Conservation (phyloP, 2,329 filamentous ascomycete species). For the Claviceps paspali region DNA sequence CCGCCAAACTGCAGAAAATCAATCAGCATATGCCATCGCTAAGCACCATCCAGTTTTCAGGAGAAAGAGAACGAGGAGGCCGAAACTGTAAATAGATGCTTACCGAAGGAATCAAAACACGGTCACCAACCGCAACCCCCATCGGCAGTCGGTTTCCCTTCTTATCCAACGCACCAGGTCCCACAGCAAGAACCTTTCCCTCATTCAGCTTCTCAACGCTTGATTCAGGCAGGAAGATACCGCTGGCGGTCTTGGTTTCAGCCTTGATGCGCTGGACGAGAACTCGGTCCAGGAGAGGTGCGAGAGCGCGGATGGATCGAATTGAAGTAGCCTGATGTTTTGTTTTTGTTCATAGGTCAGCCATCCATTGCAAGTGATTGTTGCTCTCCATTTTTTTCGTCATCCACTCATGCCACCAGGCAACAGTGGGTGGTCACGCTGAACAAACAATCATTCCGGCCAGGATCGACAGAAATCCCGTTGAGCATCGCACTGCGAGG, state of each 20-base stretch:
- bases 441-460: too few species aligned
- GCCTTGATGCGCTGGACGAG: constrained; percentile 97
- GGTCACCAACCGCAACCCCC: constrained; percentile 72
- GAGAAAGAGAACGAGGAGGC: too few species aligned
- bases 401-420: background rate
- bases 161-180: constrained; percentile 74
- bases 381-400: background rate
- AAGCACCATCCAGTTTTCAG: too few species aligned
- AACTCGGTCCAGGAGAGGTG: constrained; percentile 92
- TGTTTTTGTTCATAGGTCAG: background rate
- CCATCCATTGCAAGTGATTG: background rate
- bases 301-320: constrained; percentile 90
- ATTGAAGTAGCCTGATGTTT: constrained; percentile 50
- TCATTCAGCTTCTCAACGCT: constrained; percentile 98
- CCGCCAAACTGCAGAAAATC: constrained; percentile 57
- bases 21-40: too few species aligned
- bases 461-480: too few species aligned
- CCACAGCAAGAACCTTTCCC: constrained; percentile 89
- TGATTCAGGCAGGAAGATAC: constrained; percentile 95
- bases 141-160: constrained; percentile 78
- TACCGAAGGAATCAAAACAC: constrained; percentile 91
- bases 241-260: constrained; percentile 87
- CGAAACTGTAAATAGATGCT: too few species aligned
- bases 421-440: background rate
- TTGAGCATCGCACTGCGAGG: too few species aligned